These are phyloP conservation scores for Colletotrichum sp. DNA, from an alignment of 2,329 filamentous ascomycete genomes.

Conservation along the genomic window DNA sequence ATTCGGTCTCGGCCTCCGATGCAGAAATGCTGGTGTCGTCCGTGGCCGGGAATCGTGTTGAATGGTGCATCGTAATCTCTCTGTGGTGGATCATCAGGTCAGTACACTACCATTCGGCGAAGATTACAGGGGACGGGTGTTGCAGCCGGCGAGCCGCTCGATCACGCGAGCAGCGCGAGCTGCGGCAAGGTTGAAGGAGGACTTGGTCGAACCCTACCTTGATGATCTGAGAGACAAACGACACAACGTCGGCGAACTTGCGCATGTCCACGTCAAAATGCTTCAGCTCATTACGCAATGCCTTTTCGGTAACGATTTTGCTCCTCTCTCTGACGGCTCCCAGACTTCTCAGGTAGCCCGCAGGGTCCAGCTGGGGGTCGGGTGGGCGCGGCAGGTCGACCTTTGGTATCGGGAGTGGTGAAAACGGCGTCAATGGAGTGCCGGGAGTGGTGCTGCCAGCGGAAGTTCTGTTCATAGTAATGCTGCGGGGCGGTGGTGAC, in stretches of 20 bases:
- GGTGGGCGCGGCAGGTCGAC: constrained; percentile 83
- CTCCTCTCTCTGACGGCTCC: constrained; percentile 84
- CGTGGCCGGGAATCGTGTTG: constrained; percentile 79
- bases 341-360: constrained; percentile 88
- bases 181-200: neutral
- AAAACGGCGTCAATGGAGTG: constrained; percentile 58
- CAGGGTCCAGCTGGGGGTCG: constrained; percentile 86
- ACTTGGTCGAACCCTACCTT: constrained; percentile 65
- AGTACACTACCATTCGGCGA: neutral
- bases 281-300: constrained; percentile 75
- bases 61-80: constrained; percentile 63
- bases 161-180: neutral
- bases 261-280: constrained; percentile 89
- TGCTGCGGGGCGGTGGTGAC: constrained; percentile 39
- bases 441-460: constrained; percentile 51
- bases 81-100: constrained; percentile 31
- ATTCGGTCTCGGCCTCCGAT: constrained; percentile 79
- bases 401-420: constrained; percentile 67
- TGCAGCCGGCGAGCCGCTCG: neutral
- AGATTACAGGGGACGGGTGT: neutral
- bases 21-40: constrained; percentile 83
- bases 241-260: constrained; percentile 84
- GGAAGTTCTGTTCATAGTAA: constrained; percentile 53
- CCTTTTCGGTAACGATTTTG: constrained; percentile 76
- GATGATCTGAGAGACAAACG: constrained; percentile 91